Percentiles rank a stretch among this genome's conserved stretches.
These are phyloP conservation scores for Ensete ventricosum DNA, from an alignment of 176 grass and related monocot species.

Conservation along the genomic window DNA sequence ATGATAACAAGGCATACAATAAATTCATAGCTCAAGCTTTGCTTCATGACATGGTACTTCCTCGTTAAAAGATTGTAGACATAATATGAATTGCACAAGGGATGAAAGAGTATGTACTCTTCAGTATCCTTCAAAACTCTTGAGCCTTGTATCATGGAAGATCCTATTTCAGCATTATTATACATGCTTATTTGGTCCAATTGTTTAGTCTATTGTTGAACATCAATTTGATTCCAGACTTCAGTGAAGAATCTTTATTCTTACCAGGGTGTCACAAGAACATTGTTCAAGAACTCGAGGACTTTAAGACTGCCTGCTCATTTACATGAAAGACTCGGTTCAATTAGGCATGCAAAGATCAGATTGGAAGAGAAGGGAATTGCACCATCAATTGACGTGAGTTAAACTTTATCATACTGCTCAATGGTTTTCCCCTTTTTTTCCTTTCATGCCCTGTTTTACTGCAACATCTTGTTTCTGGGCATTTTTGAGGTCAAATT, in stretches of 20 bases:
- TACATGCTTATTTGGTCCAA: too few species aligned
- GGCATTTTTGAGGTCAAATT: too few species aligned
- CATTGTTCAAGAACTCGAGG: constrained; percentile 72
- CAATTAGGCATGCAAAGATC: constrained; percentile 65
- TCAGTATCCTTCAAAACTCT: too few species aligned
- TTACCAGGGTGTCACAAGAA: constrained; percentile 75
- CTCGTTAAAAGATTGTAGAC: neutral
- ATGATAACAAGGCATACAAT: too few species aligned
- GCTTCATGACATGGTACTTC: too few species aligned
- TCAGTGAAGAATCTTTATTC: neutral
- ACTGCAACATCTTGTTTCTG: neutral
- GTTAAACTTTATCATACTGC: neutral
- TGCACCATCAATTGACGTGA: constrained; percentile 67
- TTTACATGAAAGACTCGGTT: constrained; percentile 71
- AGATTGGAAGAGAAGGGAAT: constrained; percentile 73
- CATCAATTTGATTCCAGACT: neutral
- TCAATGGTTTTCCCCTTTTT: constrained; percentile 1
- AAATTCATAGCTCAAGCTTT: too few species aligned
- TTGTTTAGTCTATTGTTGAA: neutral
- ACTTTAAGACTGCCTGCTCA: constrained; percentile 73
- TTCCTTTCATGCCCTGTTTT: constrained; percentile 5
- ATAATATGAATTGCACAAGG: too few species aligned
- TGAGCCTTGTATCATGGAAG: too few species aligned
- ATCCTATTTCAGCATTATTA: too few species aligned
- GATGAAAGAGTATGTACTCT: too few species aligned